phyloP scores from a whole-genome alignment of 495 filamentous ascomycete genomes.

The Lophiostoma macrostomum region DNA sequence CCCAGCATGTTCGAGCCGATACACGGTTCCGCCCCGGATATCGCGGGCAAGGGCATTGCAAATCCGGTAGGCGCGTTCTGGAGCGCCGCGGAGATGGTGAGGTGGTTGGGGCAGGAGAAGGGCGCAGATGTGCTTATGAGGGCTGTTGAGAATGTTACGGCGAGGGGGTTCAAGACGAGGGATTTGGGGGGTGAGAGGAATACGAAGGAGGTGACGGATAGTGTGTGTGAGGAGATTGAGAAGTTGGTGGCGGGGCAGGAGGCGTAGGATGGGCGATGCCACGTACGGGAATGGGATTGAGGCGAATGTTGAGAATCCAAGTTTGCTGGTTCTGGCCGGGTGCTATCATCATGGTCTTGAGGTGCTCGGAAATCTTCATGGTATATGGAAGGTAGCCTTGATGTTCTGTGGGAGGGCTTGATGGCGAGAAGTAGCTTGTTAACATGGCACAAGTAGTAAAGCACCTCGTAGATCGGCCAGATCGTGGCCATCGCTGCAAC shows the following conservation, averaged over 20 bases:
- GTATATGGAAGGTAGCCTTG: too few species aligned
- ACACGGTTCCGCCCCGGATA: constrained; percentile 67
- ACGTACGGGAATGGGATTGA: too few species aligned
- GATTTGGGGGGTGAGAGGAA: constrained; percentile 57
- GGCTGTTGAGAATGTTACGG: constrained; percentile 59
- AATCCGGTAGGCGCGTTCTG: constrained; percentile 72
- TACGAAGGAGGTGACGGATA: constrained; percentile 60
- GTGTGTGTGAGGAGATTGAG: constrained; percentile 58
- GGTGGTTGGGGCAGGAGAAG: constrained; percentile 58
- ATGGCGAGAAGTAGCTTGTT: too few species aligned
- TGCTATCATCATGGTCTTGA: too few species aligned
- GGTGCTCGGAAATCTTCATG: too few species aligned
- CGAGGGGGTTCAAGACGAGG: constrained; percentile 55
- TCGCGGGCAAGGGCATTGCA: constrained; percentile 67
- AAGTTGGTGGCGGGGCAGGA: constrained; percentile 29
- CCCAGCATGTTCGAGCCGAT: constrained; percentile 69
- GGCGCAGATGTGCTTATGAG: constrained; percentile 56
- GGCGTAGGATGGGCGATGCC: too few species aligned
- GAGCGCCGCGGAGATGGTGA: constrained; percentile 66
- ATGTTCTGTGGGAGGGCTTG: too few species aligned
- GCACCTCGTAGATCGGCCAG: too few species aligned
- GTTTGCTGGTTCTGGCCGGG: too few species aligned
- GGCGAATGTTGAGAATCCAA: too few species aligned
- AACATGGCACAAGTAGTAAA: too few species aligned
- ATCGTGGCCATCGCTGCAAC: too few species aligned